A percentile compares a stretch with the other conserved stretches of the same genome.
These are phyloP conservation scores for Solanum medicagineum DNA, from an alignment of 257 asterid genomes.

Conservation along the genomic window DNA sequence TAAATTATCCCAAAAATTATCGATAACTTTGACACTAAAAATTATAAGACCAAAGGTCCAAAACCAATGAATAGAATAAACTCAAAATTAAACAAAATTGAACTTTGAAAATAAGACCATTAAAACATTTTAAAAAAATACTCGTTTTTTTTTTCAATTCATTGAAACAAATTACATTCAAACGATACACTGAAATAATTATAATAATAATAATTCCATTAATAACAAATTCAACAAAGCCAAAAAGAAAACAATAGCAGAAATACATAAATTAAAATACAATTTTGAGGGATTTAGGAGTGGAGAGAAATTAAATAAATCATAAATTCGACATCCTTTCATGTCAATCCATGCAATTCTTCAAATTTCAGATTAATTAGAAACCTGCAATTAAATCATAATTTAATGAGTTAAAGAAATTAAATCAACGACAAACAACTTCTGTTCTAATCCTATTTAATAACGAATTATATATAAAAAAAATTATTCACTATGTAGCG, in stretches of 20 bases:
- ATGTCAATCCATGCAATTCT: constrained; percentile 13
- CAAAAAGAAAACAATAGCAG: neutral
- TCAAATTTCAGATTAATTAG: constrained; percentile 1
- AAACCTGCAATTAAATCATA: constrained; percentile 17
- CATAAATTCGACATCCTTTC: constrained; percentile 27
- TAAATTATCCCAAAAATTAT: neutral
- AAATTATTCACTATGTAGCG: too few relatives aligned
- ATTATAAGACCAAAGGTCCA: too few relatives aligned
- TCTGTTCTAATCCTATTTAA: too few relatives aligned
- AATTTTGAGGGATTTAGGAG: neutral
- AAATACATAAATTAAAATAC: neutral
- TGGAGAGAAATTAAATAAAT: neutral
- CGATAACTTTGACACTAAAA: neutral
- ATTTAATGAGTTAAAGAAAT: neutral
- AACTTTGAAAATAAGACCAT: neutral
- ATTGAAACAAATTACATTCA: neutral
- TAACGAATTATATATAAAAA: too few relatives aligned
- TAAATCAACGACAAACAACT: neutral
- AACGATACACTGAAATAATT: neutral
- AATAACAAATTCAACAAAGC: constrained; percentile 5
- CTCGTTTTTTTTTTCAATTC: neutral
- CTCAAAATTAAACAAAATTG: neutral
- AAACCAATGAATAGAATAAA: neutral
- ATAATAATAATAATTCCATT: neutral
- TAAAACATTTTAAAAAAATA: neutral